Base-by-base conservation (phyloP, 2,329 filamentous ascomycete genomes). In the Claviceps citrina region DNA sequence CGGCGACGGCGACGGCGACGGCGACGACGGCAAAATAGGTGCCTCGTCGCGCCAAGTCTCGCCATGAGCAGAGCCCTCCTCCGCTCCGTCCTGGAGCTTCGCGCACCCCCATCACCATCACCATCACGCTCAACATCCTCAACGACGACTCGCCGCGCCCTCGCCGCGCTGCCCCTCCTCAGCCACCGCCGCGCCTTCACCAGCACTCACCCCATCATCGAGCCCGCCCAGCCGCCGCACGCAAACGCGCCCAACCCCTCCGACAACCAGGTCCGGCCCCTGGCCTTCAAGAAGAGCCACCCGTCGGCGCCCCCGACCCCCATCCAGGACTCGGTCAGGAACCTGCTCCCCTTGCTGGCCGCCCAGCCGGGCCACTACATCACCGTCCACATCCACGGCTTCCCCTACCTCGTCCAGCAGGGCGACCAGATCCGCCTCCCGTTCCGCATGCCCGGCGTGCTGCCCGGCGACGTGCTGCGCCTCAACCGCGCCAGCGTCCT, bases 401-500 rank as follows among this genome's bases (percentile, higher is more conserved):
- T 72, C 40, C 81, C 82, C 6, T 91, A 89, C 65, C 80, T 91
- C 25, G 71, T 91, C 48, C 86, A 81, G 6, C 65, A 70, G 33
- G 84, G 84, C 49, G 84, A 91, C 63, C 67, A 70, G 44, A 61
- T 91, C 38, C 81, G 82, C 27, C 74, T 91, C 39, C 84, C 84
- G 5, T 87, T 87, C 66, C 72, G 73, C 51, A 84, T 91, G 77
- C 75, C 78, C 3, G 76, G 73, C 20, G 82, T 85, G 5, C 63
- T 70, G 7, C 79, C 86, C 1, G 91, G 91, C 24, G 89, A 96
- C 56, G 67, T 93, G 28, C 69, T 98, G 44, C 82, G 87, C 6
- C 71, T 98, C 43, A 89, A 94, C 64, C 80, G 86, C 41, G 91
- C 86, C 19, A 80, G 76, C 31, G 68, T 80, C 40, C 64, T 98